phyloP scores from a whole-genome alignment of 2,329 filamentous ascomycete genomes.

The Leptoxyphium fumago region DNA sequence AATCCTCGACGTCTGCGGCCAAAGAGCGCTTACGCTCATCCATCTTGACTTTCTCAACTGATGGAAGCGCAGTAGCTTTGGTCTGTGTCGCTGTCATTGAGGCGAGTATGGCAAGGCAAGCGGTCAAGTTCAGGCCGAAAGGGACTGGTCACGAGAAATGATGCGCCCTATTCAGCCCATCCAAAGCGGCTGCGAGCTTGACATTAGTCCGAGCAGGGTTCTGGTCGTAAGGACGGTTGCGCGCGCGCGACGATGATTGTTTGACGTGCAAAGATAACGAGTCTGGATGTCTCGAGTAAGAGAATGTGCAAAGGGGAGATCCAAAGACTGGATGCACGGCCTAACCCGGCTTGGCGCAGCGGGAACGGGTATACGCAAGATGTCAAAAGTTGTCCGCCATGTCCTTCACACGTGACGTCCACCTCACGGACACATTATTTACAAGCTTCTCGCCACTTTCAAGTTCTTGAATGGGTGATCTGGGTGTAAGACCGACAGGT shows the following conservation, averaged over 20 bases:
- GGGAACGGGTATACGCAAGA: neutral
- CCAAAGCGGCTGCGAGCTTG: too few relatives aligned
- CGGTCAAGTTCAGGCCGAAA: constrained; percentile 5
- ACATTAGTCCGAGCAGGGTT: too few relatives aligned
- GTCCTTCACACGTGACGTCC: too few relatives aligned
- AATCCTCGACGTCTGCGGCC: constrained; percentile 62
- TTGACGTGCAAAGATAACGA: too few relatives aligned
- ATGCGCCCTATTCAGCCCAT: too few relatives aligned
- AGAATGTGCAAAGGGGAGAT: neutral
- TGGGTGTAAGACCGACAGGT: too few relatives aligned
- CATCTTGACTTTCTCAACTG: constrained; percentile 79
- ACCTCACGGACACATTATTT: too few relatives aligned
- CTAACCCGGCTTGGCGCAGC: neutral
- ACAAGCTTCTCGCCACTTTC: too few relatives aligned
- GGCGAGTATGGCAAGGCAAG: neutral
- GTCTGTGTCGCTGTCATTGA: constrained; percentile 15
- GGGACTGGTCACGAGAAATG: neutral
- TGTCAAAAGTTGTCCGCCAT: neutral
- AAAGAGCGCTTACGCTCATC: constrained; percentile 98
- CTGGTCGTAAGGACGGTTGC: too few relatives aligned
- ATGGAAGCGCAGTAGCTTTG: constrained; percentile 37
- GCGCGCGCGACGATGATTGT: too few relatives aligned
- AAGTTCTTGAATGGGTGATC: too few relatives aligned
- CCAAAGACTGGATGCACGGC: neutral
- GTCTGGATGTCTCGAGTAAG: neutral